Base-by-base conservation (phyloP, 1,139 yeast genomes). In the Hansenula sp. region DNA sequence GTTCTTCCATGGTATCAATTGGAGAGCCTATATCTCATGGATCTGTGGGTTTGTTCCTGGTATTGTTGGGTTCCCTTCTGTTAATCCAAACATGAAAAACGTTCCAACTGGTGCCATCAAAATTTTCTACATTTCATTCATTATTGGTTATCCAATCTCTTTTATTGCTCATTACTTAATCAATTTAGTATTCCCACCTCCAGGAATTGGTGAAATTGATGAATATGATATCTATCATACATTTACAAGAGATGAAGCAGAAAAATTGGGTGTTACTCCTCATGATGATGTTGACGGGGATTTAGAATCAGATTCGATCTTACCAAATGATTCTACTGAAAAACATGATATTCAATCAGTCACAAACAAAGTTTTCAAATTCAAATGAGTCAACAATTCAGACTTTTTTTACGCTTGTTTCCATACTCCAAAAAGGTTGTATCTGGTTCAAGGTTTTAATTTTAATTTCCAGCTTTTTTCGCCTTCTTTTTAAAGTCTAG, bases 11-110 rank as follows among this genome's bases (percentile, higher is more conserved):
- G 71, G 71, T 19, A 40, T 59, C 40, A 62, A 62, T 41, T 53
- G 58, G 51, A 56, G 63, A 47, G 62, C 55, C 13, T 27, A 52
- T 52, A 25, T 52, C 47, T 27, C 64, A 56, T 37, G 68, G 68
- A 45, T 45, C 47, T 40, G 57, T 58, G 49, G 71, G 55, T 41
- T 56, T 54, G 46, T 68, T n/a, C 72, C 73, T n/a, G 71, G 72
- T 29, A 56, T 70, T 44, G 58, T 62, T 41, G 61, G 67, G 33
- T 57, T 65, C 51, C 66, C 67, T 16, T 61, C 57, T 21, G 67
- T 64, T 17, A 63, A 61, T 33, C 61, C 67, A 45, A 61, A 41
- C 13, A 42, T 43, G 48, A 61, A 36, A 49, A 58, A 35, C 13
- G 53, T 50, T n/a, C 45, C 59, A 28, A 27, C 43, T 1, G 72